Evolutionary conservation across 352 stramenopile genomes (phyloP).

Genomic region (Phytophthora sansomeana): DNA sequence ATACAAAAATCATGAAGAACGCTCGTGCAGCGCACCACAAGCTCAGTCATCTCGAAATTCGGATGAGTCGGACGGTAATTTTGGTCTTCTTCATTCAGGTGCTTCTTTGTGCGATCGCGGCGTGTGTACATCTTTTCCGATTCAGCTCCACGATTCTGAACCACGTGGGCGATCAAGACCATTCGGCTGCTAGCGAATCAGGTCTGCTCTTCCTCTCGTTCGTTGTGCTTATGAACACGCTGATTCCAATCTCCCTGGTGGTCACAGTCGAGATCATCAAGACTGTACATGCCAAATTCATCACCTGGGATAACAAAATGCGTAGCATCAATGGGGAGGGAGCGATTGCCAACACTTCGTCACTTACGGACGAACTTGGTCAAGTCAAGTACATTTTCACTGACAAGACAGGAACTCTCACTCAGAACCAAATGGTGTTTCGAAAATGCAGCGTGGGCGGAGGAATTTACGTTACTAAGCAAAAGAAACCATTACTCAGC

Average conservation of each 20-base stretch:
- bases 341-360: constrained; percentile 88
- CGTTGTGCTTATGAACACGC: constrained; percentile 91
- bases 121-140: constrained; percentile 43
- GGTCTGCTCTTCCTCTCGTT: constrained; percentile 91
- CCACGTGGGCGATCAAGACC: constrained; percentile 1
- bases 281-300: constrained; percentile 77
- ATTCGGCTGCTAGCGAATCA: constrained; percentile 3
- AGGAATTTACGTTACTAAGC: constrained; percentile 72
- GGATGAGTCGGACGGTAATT: constrained; percentile 83
- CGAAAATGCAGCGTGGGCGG: constrained; percentile 94
- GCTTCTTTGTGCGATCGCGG: constrained; percentile 64
- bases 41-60: constrained; percentile 80
- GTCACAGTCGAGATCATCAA: constrained; percentile 88
- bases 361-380: constrained; percentile 93
- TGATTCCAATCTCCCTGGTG: constrained; percentile 95
- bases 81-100: constrained; percentile 82
- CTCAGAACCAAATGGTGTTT: constrained; percentile 96
- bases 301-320: constrained; percentile 82
- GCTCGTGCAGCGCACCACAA: constrained; percentile 84
- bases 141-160: constrained; percentile 8
- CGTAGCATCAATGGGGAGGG: constrained; percentile 51
- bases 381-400: constrained; percentile 95
- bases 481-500: constrained; percentile 27
- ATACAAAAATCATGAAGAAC: constrained; percentile 94
- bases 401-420: constrained; percentile 96